A percentile compares a stretch with the other conserved stretches of the same genome.
phyloP scores from a whole-genome alignment of 306 rosid genomes.

The Begonia peltatifolia region DNA sequence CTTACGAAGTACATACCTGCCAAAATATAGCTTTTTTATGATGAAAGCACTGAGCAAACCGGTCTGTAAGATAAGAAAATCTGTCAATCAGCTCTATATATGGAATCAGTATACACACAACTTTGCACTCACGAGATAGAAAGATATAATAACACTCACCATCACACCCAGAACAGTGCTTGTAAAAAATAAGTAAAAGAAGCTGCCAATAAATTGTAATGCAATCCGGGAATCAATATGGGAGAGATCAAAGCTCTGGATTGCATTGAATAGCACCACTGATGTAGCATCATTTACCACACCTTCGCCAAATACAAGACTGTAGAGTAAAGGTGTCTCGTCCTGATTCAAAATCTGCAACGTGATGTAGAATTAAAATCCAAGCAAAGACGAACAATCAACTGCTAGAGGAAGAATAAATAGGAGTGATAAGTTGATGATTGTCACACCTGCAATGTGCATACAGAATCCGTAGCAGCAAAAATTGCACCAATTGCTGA shows the following conservation, averaged over 20 bases:
- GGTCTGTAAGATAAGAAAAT: conserved; percentile 35
- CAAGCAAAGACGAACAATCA: conserved; percentile 11
- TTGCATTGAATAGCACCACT: conserved; percentile 94
- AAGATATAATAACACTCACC: conserved; percentile 28
- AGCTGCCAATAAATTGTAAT: conserved; percentile 56
- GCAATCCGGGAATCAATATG: conserved; percentile 37
- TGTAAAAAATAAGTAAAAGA: conserved; percentile 55
- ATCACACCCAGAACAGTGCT: conserved; percentile 87
- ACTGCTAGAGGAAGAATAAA: conserved; percentile 5
- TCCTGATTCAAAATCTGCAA: conserved; percentile 78
- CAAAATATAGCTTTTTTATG: conserved; percentile 80
- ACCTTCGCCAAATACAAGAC: conserved; percentile 92
- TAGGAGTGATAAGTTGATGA: not conserved
- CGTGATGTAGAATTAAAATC: conserved; percentile 6
- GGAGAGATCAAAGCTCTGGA: conserved; percentile 75
- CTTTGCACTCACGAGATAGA: not conserved
- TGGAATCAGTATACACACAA: conserved; percentile 7
- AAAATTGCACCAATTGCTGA: conserved; percentile 81
- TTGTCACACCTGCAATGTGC: conserved; percentile 74
- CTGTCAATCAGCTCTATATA: conserved; percentile 16
- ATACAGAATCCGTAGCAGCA: conserved; percentile 84
- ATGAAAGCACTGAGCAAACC: conserved; percentile 86
- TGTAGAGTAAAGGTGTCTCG: conserved; percentile 78
- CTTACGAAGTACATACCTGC: conserved; percentile 45
- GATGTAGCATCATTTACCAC: conserved; percentile 96